phyloP scores from a whole-genome alignment of 495 filamentous ascomycete species.

The Annulohypoxylon bovei region DNA sequence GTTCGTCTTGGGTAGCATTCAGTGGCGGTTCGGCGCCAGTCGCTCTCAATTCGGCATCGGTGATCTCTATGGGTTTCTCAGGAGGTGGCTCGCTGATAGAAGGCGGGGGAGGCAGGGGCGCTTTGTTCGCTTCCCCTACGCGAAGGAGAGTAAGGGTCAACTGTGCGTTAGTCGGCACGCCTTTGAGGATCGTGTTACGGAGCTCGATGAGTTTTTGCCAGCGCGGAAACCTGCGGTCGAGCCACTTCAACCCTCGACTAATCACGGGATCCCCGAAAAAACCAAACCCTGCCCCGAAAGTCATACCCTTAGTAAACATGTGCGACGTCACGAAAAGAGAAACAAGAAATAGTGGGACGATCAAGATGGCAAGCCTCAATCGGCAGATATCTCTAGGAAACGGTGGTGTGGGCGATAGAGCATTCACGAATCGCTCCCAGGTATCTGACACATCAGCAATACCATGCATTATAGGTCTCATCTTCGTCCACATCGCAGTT shows the following conservation, averaged over 20 bases:
- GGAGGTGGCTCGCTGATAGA: constrained; percentile 63
- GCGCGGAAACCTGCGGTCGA: constrained; percentile 74
- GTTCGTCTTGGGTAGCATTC: constrained; percentile 54
- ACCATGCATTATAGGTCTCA: constrained; percentile 79
- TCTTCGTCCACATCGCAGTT: constrained; percentile 78
- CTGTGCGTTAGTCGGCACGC: constrained; percentile 90
- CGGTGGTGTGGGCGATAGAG: constrained; percentile 79
- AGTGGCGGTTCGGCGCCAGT: constrained; percentile 52
- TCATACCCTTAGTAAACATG: constrained; percentile 74
- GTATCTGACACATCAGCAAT: constrained; percentile 78
- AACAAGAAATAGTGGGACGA: constrained; percentile 65
- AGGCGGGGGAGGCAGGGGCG: constrained; percentile 84
- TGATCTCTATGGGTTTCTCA: constrained; percentile 57
- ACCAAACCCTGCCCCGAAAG: constrained; percentile 72
- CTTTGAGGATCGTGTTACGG: constrained; percentile 76
- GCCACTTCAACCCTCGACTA: constrained; percentile 61
- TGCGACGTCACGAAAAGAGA: constrained; percentile 75
- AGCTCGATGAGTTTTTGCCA: constrained; percentile 79
- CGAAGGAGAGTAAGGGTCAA: constrained; percentile 86
- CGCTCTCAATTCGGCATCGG: constrained; percentile 56
- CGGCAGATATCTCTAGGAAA: constrained; percentile 73
- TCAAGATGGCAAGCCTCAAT: constrained; percentile 68
- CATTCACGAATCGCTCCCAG: constrained; percentile 84
- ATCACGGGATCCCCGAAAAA: constrained; percentile 87
- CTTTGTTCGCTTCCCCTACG: constrained; percentile 83